These are phyloP conservation scores for Venturia pyrina DNA, from an alignment of 2,329 filamentous ascomycete genomes.

Conservation along the genomic window DNA sequence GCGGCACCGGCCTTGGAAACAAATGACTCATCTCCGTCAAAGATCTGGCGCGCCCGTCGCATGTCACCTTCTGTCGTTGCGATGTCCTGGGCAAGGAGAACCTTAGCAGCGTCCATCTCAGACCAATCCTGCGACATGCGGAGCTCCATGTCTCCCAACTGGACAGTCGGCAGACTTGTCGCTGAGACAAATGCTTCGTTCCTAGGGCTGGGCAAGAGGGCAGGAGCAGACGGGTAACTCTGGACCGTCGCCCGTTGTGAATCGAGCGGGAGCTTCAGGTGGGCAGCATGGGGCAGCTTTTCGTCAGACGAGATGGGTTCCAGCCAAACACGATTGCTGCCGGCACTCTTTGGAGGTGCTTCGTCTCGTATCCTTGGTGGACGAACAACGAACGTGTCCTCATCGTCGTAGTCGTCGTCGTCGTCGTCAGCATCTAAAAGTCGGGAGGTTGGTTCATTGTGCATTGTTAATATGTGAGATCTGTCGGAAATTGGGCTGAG, in stretches of 20 bases:
- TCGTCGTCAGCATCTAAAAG: conserved; percentile 20
- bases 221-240: conserved; percentile 13
- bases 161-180: conserved; percentile 40
- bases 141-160: conserved; percentile 37
- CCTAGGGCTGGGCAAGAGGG: conserved; percentile 29
- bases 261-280: conserved; percentile 29
- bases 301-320: conserved; percentile 29
- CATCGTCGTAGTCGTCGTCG: conserved; percentile 29
- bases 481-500: conserved; percentile 15
- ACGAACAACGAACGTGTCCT: conserved; percentile 29
- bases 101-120: conserved; percentile 5
- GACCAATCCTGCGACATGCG: conserved; percentile 9
- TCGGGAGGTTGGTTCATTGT: conserved; percentile 12
- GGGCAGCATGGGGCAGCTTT: conserved; percentile 20
- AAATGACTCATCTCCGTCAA: conserved; percentile 72
- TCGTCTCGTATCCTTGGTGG: conserved; percentile 20
- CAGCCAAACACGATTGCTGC: conserved; percentile 28
- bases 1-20: conserved; percentile 72
- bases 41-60: conserved; percentile 72
- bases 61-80: conserved; percentile 56
- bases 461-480: conserved; percentile 13
- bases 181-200: conserved; percentile 38
- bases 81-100: conserved; percentile 14
- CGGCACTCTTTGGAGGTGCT: conserved; percentile 14
- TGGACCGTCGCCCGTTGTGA: conserved; percentile 24